Percentiles rank a stretch among this genome's conserved stretches.
phyloP scores from a whole-genome alignment of 2,329 filamentous ascomycete species.

The Paecilomyces sp. region DNA sequence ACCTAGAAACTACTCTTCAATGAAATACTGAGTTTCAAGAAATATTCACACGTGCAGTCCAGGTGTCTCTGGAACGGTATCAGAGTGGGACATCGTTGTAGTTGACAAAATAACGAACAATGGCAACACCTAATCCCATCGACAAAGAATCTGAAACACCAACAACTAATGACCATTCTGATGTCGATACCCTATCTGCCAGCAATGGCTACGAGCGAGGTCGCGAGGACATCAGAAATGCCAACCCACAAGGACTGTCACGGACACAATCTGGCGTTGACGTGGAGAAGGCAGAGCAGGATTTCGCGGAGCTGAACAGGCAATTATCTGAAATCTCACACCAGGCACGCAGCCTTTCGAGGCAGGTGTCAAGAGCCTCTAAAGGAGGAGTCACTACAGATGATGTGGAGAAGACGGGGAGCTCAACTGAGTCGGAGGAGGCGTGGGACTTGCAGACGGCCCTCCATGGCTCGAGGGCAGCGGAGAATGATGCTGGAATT shows the following conservation, averaged over 20 bases:
- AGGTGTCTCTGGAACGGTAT: background rate
- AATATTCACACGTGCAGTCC: no score
- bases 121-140: background rate
- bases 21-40: no score
- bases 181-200: background rate
- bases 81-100: background rate
- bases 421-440: slow-evolving; percentile 40
- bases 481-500: slow-evolving; percentile 71
- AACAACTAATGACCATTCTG: background rate
- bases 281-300: slow-evolving; percentile 40
- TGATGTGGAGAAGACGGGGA: slow-evolving; percentile 55
- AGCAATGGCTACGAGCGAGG: background rate
- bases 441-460: slow-evolving; percentile 70
- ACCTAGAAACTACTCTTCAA: background rate
- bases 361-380: slow-evolving; percentile 21
- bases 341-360: slow-evolving; percentile 27
- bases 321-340: slow-evolving; percentile 33
- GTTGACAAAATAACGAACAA: background rate
- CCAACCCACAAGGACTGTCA: slow-evolving; percentile 10
- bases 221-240: background rate
- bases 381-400: slow-evolving; percentile 14
- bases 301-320: slow-evolving; percentile 33
- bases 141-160: background rate
- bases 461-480: slow-evolving; percentile 62
- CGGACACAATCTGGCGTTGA: slow-evolving; percentile 32